Conservation (phyloP, 2,329 filamentous ascomycete genomes). For the Hypoxylon sp. region DNA sequence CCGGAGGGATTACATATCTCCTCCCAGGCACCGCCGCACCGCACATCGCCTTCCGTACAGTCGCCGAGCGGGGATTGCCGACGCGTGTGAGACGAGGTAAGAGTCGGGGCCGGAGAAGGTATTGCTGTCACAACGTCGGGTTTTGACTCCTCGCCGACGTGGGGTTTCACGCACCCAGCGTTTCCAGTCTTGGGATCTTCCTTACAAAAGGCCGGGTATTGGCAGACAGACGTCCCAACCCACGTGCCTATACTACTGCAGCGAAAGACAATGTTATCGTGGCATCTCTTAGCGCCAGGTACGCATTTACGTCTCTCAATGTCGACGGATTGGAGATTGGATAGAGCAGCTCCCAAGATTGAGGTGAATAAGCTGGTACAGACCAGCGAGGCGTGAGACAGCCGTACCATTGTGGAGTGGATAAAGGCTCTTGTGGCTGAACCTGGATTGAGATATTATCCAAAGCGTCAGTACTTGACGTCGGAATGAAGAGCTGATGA, state of each 20-base stretch:
- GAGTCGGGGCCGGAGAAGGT: background rate
- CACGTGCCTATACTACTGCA: too few species aligned
- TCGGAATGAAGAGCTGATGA: background rate
- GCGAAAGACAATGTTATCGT: too few species aligned
- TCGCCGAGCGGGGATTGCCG: background rate
- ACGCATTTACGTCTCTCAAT: background rate
- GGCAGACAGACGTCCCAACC: too few species aligned
- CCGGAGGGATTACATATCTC: conserved; percentile 1
- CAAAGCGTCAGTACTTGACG: background rate
- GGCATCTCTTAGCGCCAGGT: too few species aligned
- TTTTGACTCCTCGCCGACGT: too few species aligned
- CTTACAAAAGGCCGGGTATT: too few species aligned
- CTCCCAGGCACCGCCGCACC: conserved; percentile 1
- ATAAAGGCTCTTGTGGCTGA: background rate
- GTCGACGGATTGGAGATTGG: background rate
- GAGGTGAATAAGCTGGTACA: background rate
- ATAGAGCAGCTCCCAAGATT: conserved; percentile 6
- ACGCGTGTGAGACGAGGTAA: background rate
- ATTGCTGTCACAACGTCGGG: too few species aligned
- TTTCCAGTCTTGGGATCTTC: too few species aligned
- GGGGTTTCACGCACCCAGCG: background rate
- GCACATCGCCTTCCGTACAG: background rate
- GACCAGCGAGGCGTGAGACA: background rate
- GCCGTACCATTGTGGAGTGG: conserved; percentile 14
- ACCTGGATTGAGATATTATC: background rate